These are phyloP conservation scores for Penicillium sp. DNA, from an alignment of 2,329 filamentous ascomycete genomes.

Conservation along the genomic window DNA sequence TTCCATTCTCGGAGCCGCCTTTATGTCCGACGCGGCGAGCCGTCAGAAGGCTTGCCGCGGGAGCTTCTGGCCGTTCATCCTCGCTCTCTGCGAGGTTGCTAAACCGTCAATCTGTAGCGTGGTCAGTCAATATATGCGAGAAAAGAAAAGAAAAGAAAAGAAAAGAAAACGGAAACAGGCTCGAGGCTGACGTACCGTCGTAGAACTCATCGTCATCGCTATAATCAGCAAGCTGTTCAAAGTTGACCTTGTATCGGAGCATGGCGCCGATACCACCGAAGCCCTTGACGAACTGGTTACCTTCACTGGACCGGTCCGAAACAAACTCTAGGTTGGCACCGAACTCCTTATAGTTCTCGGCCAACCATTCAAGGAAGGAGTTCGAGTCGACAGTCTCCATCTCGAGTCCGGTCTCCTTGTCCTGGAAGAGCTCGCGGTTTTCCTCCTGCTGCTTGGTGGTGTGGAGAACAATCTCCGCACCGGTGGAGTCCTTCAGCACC, in stretches of 20 bases:
- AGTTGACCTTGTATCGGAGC: constrained; percentile 99
- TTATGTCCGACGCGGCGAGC: constrained; percentile 51
- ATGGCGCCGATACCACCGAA: constrained; percentile 98
- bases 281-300: constrained; percentile 99
- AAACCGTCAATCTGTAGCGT: constrained; percentile 77
- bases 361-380: constrained; percentile 99
- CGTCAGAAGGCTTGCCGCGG: constrained; percentile 58
- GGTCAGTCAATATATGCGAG: constrained; percentile 13
- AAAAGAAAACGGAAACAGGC: no score
- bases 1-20: constrained; percentile 39
- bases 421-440: constrained; percentile 84
- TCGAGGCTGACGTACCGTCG: constrained; percentile 65
- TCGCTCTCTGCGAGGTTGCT: constrained; percentile 85
- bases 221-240: constrained; percentile 94
- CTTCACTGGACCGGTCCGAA: constrained; percentile 94
- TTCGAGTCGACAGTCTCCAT: constrained; percentile 91
- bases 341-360: constrained; percentile 97
- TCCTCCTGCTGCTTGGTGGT: constrained; percentile 85
- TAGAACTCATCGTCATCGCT: constrained; percentile 94
- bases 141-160: no score
- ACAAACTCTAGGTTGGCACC: constrained; percentile 96
- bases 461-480: constrained; percentile 76
- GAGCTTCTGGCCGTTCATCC: constrained; percentile 72
- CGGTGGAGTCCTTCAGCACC: constrained; percentile 79
- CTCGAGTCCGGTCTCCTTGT: constrained; percentile 93